A percentile compares a stretch with the other conserved stretches of the same genome.
phyloP scores from a whole-genome alignment of 495 filamentous ascomycete species.

The Tuber umbilicatum region DNA sequence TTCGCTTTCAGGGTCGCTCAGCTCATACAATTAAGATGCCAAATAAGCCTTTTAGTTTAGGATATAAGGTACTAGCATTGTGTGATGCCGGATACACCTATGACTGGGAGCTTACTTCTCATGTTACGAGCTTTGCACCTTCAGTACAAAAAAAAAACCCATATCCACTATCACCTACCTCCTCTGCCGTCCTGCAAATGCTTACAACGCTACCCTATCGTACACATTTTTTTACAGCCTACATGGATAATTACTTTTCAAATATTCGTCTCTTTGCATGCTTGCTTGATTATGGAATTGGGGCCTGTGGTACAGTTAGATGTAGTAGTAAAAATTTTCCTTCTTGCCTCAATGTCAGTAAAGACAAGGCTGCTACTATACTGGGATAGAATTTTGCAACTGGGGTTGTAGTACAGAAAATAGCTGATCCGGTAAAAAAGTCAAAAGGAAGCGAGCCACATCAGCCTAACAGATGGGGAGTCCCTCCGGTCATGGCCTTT shows the following conservation, averaged over 20 bases:
- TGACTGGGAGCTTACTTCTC: background rate
- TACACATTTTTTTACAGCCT: background rate
- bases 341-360: slow-evolving; percentile 7
- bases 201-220: background rate
- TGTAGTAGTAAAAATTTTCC: slow-evolving; percentile 9
- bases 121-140: background rate
- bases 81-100: background rate
- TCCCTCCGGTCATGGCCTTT: background rate
- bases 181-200: background rate
- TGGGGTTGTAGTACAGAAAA: background rate
- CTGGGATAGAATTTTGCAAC: background rate
- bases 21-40: slow-evolving; percentile 19
- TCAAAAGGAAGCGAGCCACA: background rate
- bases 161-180: background rate
- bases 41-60: slow-evolving; percentile 13
- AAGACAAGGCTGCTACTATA: background rate
- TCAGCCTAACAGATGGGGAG: background rate
- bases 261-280: background rate
- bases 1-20: slow-evolving; percentile 9
- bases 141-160: background rate
- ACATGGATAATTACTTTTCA: background rate
- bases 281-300: background rate
- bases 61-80: slow-evolving; percentile 15
- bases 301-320: background rate
- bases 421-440: background rate